Base-by-base conservation (phyloP, 129 eudicot genomes). In the Flaveria linearis region DNA sequence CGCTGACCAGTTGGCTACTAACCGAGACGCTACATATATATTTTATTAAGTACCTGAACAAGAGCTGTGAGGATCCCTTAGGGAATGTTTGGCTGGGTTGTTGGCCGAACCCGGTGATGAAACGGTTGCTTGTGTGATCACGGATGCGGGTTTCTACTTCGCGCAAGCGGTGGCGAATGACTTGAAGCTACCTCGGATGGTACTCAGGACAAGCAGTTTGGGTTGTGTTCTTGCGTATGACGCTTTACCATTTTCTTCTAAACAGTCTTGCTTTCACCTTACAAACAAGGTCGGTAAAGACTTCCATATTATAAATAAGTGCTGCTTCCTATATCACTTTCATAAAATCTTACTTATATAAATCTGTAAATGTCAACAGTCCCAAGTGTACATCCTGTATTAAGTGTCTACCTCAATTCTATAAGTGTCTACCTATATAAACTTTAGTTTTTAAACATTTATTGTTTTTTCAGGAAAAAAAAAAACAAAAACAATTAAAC, bases 111-210 rank as follows among this genome's bases (percentile, higher is more conserved):
- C 39, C 25, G 49, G 49, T 45, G 82, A 69, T 9, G 81, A 76
- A 18, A 36, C 45, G 0, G 71, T 84, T 26, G 58, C 83, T 14
- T 91, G 97, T 80, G 13, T 91, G 9, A 85, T 91, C 33, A 36
- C 90, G 2, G 94, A 91, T 83, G 87, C 86, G 56, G 75, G 5
- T 51, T 82, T 65, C 45, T 76, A 76, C 73, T 82, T 82, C 65
- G 45, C 82, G 0, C 85, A 82, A 41, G 79, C 63, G 1, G 87
- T 88, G 17, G 88, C 85, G 1, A 84, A 86, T 5, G 53, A 65
- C 1, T n/a, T 86, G 10, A 75, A 76, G 20, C 53, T 91, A 5
- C 89, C 84, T 1, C 73, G 88, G 69, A 33, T 89, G 30, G 85
- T 68, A 36, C 76, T 89, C n/a, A 33, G 88, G 46, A 77, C 91